phyloP scores from a whole-genome alignment of 805 yeast genomes.

The Sporopachydermia quercuum region DNA sequence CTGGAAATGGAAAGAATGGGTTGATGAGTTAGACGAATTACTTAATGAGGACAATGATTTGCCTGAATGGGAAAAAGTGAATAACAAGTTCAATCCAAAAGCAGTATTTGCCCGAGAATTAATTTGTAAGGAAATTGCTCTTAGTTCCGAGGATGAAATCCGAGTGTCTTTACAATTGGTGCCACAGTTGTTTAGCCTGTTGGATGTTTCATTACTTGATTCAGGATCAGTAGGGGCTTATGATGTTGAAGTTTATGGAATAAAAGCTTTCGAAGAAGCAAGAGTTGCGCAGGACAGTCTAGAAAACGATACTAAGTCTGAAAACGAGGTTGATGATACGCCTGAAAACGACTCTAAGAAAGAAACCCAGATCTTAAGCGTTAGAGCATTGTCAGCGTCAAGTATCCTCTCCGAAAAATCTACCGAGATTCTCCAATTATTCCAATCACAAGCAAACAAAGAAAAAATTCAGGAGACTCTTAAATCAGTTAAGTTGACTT shows the following conservation, averaged over 20 bases:
- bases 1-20: slow-evolving; percentile 99
- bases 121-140: slow-evolving; percentile 69
- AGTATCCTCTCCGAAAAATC: neutral
- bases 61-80: slow-evolving; percentile 24
- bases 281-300: too few relatives aligned
- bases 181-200: slow-evolving; percentile 30
- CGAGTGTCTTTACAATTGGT: slow-evolving; percentile 44
- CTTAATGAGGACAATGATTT: slow-evolving; percentile 33
- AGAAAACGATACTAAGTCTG: neutral
- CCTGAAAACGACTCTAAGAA: slow-evolving; percentile 8
- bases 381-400: neutral
- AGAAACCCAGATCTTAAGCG: neutral
- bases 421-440: neutral
- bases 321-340: slow-evolving; percentile 7
- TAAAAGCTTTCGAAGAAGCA: neutral
- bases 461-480: too few relatives aligned
- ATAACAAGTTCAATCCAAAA: slow-evolving; percentile 50
- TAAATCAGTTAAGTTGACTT: slow-evolving; percentile 2
- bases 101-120: slow-evolving; percentile 61
- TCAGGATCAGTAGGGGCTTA: slow-evolving; percentile 22
- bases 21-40: slow-evolving; percentile 28
- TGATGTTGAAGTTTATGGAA: slow-evolving; percentile 23
- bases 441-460: slow-evolving; percentile 13
- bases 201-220: slow-evolving; percentile 27
- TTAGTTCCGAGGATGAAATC: slow-evolving; percentile 63